phyloP scores from a whole-genome alignment of 169 alveolate genomes.

The Perkinsus chesapeaki region DNA sequence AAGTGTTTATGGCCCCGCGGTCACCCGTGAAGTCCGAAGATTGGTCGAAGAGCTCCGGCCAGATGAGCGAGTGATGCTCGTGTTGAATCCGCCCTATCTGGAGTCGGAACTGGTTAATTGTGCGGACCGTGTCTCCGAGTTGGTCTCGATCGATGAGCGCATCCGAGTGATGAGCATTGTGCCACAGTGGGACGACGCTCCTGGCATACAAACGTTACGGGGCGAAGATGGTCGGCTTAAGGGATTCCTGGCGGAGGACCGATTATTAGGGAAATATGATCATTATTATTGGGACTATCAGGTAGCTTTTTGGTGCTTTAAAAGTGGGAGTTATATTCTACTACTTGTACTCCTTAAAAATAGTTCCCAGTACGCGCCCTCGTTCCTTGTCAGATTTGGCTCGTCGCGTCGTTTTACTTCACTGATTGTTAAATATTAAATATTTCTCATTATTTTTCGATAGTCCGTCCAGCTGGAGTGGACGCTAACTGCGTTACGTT shows the following conservation, averaged over 20 bases:
- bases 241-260: background rate
- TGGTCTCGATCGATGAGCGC: background rate
- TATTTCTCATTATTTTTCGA: too few species aligned
- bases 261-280: background rate
- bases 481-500: too few species aligned
- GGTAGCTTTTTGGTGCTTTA: too few species aligned
- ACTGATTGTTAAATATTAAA: too few species aligned
- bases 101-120: background rate
- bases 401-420: too few species aligned
- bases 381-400: too few species aligned
- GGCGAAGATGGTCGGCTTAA: background rate
- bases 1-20: background rate
- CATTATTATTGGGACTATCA: conserved; percentile 2
- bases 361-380: too few species aligned
- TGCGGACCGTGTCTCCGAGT: background rate
- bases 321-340: too few species aligned
- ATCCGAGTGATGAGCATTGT: background rate
- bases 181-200: conserved; percentile 7
- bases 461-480: too few species aligned
- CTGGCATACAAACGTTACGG: background rate
- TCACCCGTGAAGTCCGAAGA: background rate
- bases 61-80: background rate
- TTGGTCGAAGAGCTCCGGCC: background rate
- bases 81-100: conserved; percentile 5
- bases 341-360: too few species aligned